phyloP scores from a whole-genome alignment of 2,329 filamentous ascomycete genomes.

The Septoria linicola region DNA sequence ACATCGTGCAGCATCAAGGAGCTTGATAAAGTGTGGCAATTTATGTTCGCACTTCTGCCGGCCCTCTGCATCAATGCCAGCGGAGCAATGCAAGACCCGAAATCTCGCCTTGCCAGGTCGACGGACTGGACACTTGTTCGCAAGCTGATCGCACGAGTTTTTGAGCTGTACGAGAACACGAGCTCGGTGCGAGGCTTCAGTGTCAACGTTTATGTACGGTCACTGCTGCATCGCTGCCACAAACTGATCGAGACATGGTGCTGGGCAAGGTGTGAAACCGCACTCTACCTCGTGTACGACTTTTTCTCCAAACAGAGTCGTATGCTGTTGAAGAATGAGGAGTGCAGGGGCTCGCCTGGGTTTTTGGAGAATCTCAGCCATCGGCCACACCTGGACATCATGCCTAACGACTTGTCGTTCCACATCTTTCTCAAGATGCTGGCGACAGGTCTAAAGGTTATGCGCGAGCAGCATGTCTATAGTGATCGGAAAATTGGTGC shows the following conservation, averaged over 20 bases:
- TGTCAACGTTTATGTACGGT: conserved; percentile 57
- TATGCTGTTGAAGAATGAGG: conserved; percentile 54
- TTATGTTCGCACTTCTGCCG: conserved; percentile 55
- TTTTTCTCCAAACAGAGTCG: conserved; percentile 58
- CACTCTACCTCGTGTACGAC: conserved; percentile 57
- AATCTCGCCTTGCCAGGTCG: conserved; percentile 39
- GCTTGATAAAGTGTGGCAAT: conserved; percentile 43
- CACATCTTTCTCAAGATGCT: conserved; percentile 61
- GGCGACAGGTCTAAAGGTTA: conserved; percentile 49
- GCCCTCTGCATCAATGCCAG: conserved; percentile 52
- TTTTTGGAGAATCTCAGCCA: conserved; percentile 55
- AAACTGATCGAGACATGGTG: conserved; percentile 56
- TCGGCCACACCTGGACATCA: conserved; percentile 46
- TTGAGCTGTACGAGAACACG: conserved; percentile 49
- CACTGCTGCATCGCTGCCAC: conserved; percentile 54
- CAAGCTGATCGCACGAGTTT: conserved; percentile 47
- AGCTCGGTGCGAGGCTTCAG: conserved; percentile 42
- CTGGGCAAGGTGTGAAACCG: conserved; percentile 56
- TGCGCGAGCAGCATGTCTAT: conserved; percentile 45
- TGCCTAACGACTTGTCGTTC: conserved; percentile 54
- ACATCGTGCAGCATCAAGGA: conserved; percentile 29
- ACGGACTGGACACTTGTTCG: conserved; percentile 52
- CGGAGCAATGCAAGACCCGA: conserved; percentile 36
- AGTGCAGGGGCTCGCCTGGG: conserved; percentile 51
- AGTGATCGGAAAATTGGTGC: conserved; percentile 56